phyloP scores from a whole-genome alignment of 371 early-diverging fungal species.

The Mortierella sp. region DNA sequence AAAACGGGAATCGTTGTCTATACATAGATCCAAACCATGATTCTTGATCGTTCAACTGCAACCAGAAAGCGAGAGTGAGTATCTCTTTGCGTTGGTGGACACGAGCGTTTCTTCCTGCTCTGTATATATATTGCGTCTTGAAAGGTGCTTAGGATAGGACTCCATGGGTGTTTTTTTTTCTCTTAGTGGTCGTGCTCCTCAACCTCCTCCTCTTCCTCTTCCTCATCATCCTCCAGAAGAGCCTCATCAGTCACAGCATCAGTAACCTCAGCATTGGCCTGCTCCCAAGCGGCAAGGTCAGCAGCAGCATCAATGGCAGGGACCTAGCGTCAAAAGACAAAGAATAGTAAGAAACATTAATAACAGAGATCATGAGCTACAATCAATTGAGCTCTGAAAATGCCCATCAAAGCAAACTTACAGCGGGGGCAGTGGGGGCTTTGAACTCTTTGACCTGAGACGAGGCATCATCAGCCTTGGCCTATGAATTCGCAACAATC shows the following conservation, averaged over 20 bases:
- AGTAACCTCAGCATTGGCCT: conserved; percentile 48
- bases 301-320: conserved; percentile 46
- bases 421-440: conserved; percentile 45
- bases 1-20: not conserved
- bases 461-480: conserved; percentile 43
- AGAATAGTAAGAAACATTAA: not conserved
- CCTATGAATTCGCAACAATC: conserved; percentile 11
- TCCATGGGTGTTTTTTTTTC: not conserved
- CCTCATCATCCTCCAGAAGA: conserved; percentile 33
- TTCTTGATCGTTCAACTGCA: too few relatives aligned
- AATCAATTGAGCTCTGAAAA: not conserved
- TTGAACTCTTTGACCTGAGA: conserved; percentile 56
- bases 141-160: too few relatives aligned
- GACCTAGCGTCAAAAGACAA: conserved; percentile 10
- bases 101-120: not conserved
- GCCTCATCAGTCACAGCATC: conserved; percentile 28
- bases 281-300: conserved; percentile 55
- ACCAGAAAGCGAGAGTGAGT: too few relatives aligned
- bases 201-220: conserved; percentile 32
- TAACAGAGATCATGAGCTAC: not conserved
- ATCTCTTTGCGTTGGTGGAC: too few relatives aligned
- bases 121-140: too few relatives aligned
- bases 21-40: too few relatives aligned
- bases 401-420: conserved; percentile 1
- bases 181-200: conserved; percentile 43